These are phyloP conservation scores for Entomortierella beljakovae DNA, from an alignment of 192 early-diverging fungal genomes.

Conservation along the genomic window DNA sequence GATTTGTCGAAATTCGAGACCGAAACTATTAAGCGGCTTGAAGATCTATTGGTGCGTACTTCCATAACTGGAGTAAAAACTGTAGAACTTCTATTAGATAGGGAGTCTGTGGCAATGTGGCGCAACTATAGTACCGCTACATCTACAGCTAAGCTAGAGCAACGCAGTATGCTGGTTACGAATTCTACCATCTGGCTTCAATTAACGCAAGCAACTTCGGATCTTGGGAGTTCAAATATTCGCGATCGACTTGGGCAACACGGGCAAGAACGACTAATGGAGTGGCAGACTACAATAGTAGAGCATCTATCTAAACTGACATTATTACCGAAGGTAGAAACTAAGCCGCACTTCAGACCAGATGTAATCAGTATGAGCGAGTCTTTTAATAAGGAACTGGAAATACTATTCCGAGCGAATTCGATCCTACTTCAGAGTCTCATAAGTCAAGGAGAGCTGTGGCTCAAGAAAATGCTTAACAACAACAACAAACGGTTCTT, in stretches of 20 bases:
- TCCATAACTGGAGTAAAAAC: slow-evolving; percentile 3
- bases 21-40: background rate
- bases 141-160: background rate
- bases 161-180: background rate
- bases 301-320: slow-evolving; percentile 18
- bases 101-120: slow-evolving; percentile 25
- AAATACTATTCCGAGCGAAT: slow-evolving; percentile 18
- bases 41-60: background rate
- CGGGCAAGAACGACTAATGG: background rate
- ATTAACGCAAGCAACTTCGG: slow-evolving; percentile 20
- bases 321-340: slow-evolving; percentile 36
- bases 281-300: slow-evolving; percentile 22
- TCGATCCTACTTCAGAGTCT: slow-evolving; percentile 14
- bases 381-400: slow-evolving; percentile 29
- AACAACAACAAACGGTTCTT: slow-evolving; percentile 18
- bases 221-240: background rate
- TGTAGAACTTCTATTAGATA: background rate
- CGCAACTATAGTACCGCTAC: slow-evolving; percentile 19
- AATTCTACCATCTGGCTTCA: slow-evolving; percentile 16
- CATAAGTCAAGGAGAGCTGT: slow-evolving; percentile 12
- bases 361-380: slow-evolving; percentile 15
- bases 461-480: slow-evolving; percentile 11
- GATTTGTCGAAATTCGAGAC: background rate
- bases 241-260: background rate
- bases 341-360: slow-evolving; percentile 15